phyloP scores from a whole-genome alignment of 2,329 filamentous ascomycete species.

The Diaporthe sp. region DNA sequence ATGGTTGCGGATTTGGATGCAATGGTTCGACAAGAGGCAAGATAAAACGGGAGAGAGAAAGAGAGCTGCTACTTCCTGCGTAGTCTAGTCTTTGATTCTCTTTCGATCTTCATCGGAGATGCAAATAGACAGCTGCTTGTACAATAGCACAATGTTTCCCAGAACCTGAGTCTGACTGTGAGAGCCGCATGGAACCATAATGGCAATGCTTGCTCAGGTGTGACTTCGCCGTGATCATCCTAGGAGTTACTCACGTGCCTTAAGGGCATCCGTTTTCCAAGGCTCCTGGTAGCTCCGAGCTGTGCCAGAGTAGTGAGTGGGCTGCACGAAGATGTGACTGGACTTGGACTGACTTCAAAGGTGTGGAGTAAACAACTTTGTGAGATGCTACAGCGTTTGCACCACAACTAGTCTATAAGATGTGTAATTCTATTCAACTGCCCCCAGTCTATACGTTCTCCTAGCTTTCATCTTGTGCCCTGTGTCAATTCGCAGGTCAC shows the following conservation, averaged over 20 bases:
- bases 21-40: conserved; percentile 14
- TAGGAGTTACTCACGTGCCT: no score
- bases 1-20: conserved; percentile 22
- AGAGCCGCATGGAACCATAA: no score
- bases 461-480: neutral
- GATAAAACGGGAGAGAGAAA: conserved; percentile 19
- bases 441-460: neutral
- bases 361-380: neutral
- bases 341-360: neutral
- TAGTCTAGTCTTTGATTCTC: conserved; percentile 34
- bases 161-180: neutral
- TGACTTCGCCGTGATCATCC: no score
- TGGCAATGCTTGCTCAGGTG: neutral
- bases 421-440: neutral
- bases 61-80: conserved; percentile 28
- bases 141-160: conserved; percentile 22
- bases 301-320: no score
- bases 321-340: no score
- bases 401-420: conserved; percentile 18
- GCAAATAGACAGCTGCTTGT: conserved; percentile 35
- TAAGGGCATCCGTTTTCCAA: no score
- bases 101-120: conserved; percentile 19
- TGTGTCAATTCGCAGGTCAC: no score
- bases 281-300: no score
- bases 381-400: neutral